Base-by-base conservation (phyloP, 768 basidiomycete genomes). In the Naematelia aurantialba region DNA sequence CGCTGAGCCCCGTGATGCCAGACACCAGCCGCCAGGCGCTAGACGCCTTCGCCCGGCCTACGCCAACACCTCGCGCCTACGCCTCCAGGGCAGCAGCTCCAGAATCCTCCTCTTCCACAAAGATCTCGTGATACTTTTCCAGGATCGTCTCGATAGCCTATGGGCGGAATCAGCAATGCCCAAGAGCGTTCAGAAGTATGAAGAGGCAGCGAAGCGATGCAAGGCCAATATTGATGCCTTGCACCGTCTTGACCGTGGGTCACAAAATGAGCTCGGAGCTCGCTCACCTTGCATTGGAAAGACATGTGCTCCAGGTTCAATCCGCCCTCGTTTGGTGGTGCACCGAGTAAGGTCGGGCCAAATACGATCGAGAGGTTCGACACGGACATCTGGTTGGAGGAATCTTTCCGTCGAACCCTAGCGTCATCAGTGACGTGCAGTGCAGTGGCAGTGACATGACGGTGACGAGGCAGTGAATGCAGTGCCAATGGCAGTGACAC, bases 321-420 rank as follows among this genome's bases (percentile, higher is more conserved):
- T 10, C 75, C 78, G 0, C 74, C 76, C 53, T 75, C 73, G 45
- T 70, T 66, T 22, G 80, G 79, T 2, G 85, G 83, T 44, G 83
- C 80, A n/a, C 91, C 87, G 68, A 97, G 88, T 21, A 99, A 80
- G 3, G 94, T 98, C n/a, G 93, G 96, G 2, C 96, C 96, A 78
- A 99, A 98, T 19, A 99, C 91, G 69, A 98, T 96, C 4, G 91
- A 86, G 25, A 99, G 79, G 77, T 98, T 98, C 66, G 89, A 87
- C 62, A 88, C 85, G 3, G 88, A 86, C 94, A 98, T 97, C 34
- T 88, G 86, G 76, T 97, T 98, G 45, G 85, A 82, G 11, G 82
- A 75, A 61, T 91, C 86, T 66, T 85, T 83, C 67, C 86, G 82
- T 45, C 83, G 83, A 59, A 96, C 85, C 73, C 91, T 93, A n/a